Conservation (phyloP, 257 asterid genomes). For the Catharanthus roseus region DNA sequence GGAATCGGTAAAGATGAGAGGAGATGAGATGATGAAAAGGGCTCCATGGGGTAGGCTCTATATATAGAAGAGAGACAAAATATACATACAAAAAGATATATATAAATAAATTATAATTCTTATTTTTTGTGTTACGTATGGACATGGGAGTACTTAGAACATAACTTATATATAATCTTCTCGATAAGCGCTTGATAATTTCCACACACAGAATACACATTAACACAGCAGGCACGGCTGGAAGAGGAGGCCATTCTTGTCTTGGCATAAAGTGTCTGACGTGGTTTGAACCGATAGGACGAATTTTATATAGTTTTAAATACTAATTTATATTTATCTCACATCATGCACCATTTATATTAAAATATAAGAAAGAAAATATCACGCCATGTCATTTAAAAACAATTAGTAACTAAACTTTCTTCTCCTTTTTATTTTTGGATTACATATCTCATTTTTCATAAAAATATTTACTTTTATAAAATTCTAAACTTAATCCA, state of each 20-base stretch:
- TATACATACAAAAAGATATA: background rate
- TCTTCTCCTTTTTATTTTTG: no score
- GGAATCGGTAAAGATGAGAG: background rate
- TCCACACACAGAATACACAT: background rate
- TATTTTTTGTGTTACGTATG: background rate
- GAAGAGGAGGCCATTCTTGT: background rate
- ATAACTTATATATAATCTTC: background rate
- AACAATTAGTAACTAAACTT: no score
- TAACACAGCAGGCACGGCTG: background rate
- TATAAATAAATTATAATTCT: no score
- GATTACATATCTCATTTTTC: no score
- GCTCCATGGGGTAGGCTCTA: background rate
- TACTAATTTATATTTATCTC: no score
- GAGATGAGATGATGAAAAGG: slow-evolving; percentile 6
- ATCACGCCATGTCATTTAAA: no score
- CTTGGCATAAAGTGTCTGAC: background rate
- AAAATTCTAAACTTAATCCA: no score
- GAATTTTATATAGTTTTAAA: no score
- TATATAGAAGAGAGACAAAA: background rate
- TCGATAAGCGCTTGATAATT: background rate
- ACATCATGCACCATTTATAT: no score
- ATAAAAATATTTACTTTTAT: no score
- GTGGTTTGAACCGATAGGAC: no score
- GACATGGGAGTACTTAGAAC: background rate
- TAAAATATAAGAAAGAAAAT: no score